Evolutionary conservation across 495 filamentous ascomycete genomes (phyloP).

Genomic region (Aspergillus leporis): DNA sequence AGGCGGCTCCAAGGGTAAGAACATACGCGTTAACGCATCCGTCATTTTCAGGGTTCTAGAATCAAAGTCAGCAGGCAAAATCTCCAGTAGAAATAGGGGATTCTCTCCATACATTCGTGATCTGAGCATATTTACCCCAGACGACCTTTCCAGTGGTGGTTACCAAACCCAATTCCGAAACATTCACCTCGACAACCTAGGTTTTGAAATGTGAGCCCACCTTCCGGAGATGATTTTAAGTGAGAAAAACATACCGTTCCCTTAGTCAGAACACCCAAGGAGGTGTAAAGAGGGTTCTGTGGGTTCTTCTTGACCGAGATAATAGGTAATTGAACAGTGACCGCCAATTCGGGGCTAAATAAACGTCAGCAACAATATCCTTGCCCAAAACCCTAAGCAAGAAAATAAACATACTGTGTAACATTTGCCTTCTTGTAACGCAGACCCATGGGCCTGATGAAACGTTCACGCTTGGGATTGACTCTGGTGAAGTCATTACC

Average conservation of each 20-base stretch:
- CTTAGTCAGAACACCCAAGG: constrained; percentile 90
- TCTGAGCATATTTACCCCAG: constrained; percentile 84
- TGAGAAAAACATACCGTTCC: constrained; percentile 64
- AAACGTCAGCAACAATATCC: constrained; percentile 19
- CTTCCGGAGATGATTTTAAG: background rate
- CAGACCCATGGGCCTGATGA: constrained; percentile 77
- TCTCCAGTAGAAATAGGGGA: background rate
- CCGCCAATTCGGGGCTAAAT: constrained; percentile 67
- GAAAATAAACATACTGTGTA: constrained; percentile 54
- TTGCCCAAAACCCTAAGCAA: background rate
- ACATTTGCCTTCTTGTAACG: constrained; percentile 96
- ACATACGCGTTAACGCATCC: constrained; percentile 72
- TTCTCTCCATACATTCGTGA: constrained; percentile 25
- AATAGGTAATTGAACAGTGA: constrained; percentile 92
- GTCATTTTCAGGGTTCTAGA: constrained; percentile 73
- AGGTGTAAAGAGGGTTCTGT: constrained; percentile 90
- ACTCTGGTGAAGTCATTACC: constrained; percentile 88
- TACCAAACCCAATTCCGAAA: constrained; percentile 87
- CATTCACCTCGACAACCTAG: constrained; percentile 81
- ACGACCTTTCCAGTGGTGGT: constrained; percentile 92
- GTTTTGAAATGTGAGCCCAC: background rate
- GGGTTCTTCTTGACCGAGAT: constrained; percentile 98
- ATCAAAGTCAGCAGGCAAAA: constrained; percentile 33
- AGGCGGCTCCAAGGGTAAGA: background rate
- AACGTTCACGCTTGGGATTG: constrained; percentile 93